Base-by-base conservation (phyloP, 805 yeast species). In the Myxozyma sirexii region DNA sequence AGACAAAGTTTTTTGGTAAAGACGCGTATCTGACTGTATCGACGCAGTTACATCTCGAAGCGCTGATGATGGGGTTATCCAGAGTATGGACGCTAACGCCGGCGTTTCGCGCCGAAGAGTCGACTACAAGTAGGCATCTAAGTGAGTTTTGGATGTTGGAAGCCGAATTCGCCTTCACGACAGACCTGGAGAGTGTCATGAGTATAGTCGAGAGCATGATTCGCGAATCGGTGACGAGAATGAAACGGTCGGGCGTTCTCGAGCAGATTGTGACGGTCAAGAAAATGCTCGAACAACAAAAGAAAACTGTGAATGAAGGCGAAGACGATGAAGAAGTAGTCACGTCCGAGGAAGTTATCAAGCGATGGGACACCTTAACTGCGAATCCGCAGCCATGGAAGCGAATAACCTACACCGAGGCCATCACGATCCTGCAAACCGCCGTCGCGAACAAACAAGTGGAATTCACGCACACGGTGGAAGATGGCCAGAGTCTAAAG, bases 131-230 rank as follows among this genome's bases (percentile, higher is more conserved):
- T 68, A 80, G 99, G 53, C 99, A 94, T 72, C 74, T 94, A 59
- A 82, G 93, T 60, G 99, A 94, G 73, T 94, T 94, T 72, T 94
- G 97, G 97, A 92, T 94, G 97, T 74, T 94, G 1, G 99, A 94
- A 73, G 96, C 91, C 0, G 99, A 94, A 71, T 73, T 90, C 21
- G 84, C 90, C 7, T 88, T 88, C 72, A 74, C 87, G 1, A 68
- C 68, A 7, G 73, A 77, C 13, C 80, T 92, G 5, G 69, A 71
- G 2, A 87, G 86, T 60, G 73, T 94, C 57, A 86, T 93, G 1
- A 69, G 68, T 1, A 80, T 90, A 52, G 82, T 86, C 1, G 96
- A 92, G 71, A 69, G 70, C 1, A 87, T 91, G 96, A 77, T 90
- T 38, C 82, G 84, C 59, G 68, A 71, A 42, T 80, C 84, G 3